Conservation (phyloP, 257 asterid species). For the Eucommia ulmoides region DNA sequence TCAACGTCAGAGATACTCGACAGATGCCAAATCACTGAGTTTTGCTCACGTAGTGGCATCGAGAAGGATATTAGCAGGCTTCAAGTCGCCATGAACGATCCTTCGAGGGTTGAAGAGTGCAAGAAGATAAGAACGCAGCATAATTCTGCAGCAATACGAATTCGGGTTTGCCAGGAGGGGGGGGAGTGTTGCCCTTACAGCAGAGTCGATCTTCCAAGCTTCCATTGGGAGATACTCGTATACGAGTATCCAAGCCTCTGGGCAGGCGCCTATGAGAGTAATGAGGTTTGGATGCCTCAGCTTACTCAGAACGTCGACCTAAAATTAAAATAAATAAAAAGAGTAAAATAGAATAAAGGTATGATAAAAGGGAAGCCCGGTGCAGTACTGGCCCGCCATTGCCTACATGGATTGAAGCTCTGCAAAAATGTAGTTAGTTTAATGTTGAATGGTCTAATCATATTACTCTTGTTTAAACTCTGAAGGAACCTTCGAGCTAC, state of each 20-base stretch:
- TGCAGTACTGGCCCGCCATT: neutral
- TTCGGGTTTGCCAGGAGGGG: constrained; percentile 85
- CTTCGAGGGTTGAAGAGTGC: constrained; percentile 60
- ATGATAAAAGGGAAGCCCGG: neutral
- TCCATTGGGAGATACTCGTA: constrained; percentile 82
- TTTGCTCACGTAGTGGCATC: constrained; percentile 64
- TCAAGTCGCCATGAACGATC: constrained; percentile 71
- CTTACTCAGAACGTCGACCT: constrained; percentile 77
- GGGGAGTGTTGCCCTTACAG: constrained; percentile 76
- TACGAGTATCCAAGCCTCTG: constrained; percentile 62
- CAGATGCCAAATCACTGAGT: constrained; percentile 82
- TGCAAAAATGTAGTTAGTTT: too few species aligned
- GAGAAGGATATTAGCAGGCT: constrained; percentile 72
- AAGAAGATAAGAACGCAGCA: constrained; percentile 80
- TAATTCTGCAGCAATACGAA: constrained; percentile 73
- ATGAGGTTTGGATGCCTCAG: constrained; percentile 88
- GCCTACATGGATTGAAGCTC: too few species aligned
- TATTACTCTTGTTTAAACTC: constrained; percentile 83
- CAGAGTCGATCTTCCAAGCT: constrained; percentile 88
- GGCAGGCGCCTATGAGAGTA: constrained; percentile 85
- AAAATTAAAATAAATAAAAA: constrained; percentile 4
- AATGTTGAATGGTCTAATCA: neutral
- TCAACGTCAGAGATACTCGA: constrained; percentile 29
- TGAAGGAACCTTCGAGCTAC: constrained; percentile 64
- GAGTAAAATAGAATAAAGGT: too few species aligned